Evolutionary conservation across 2,329 filamentous ascomycete species (phyloP).

Genomic region (Graphiopsis chlorocephala): DNA sequence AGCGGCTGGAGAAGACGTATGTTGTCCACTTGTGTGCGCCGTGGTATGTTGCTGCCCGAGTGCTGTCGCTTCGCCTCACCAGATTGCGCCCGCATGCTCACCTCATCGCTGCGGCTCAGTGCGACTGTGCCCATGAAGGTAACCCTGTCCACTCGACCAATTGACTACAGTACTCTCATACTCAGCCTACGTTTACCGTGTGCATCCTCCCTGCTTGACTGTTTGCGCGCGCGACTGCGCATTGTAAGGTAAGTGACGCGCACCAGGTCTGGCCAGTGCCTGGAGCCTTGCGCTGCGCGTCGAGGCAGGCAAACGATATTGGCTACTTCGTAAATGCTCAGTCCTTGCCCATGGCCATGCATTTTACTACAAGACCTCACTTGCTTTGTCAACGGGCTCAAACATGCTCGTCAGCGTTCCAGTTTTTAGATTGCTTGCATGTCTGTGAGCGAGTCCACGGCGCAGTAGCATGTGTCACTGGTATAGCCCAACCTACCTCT

Average conservation of each 20-base stretch:
- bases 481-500: background rate
- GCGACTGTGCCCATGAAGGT: background rate
- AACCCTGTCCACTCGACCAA: background rate
- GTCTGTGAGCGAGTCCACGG: background rate
- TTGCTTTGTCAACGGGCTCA: background rate
- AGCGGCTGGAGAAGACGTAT: constrained; percentile 5
- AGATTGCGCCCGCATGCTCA: background rate
- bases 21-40: background rate
- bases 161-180: too few species aligned
- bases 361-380: background rate
- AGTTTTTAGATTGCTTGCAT: background rate
- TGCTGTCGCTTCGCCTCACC: background rate
- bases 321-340: background rate
- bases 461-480: background rate
- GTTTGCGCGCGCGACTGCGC: background rate
- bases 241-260: background rate
- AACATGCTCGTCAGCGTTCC: background rate
- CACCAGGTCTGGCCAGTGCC: background rate
- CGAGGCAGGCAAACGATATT: background rate
- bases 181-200: background rate
- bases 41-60: background rate
- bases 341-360: too few species aligned
- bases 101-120: background rate
- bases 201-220: background rate
- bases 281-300: background rate